Percentiles rank a stretch among this genome's conserved stretches.
Conservation (phyloP, 2,329 filamentous ascomycete species). For the Arachnopeziza araneosa region DNA sequence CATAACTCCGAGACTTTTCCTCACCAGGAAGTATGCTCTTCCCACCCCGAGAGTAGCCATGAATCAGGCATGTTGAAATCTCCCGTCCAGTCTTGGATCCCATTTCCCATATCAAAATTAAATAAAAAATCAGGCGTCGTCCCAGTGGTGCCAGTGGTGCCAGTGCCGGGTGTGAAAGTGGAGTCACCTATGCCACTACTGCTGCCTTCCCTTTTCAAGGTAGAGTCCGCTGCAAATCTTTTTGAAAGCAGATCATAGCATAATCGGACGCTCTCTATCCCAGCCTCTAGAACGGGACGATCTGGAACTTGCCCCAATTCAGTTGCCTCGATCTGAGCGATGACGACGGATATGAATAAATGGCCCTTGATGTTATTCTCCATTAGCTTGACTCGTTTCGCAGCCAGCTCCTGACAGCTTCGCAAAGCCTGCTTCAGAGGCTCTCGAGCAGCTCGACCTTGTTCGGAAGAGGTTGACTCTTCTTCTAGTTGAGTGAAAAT, state of each 20-base stretch:
- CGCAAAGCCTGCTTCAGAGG: conserved; percentile 31
- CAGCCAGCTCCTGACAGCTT: conserved; percentile 27
- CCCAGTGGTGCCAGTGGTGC: background rate
- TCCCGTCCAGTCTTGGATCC: conserved; percentile 9
- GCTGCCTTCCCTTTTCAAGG: background rate
- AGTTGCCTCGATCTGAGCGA: conserved; percentile 35
- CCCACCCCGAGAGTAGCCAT: conserved; percentile 10
- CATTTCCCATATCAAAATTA: background rate
- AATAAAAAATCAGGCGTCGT: background rate
- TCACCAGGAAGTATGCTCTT: conserved; percentile 1
- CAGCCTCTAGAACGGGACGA: background rate
- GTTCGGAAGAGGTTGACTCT: conserved; percentile 31
- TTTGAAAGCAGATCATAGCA: background rate
- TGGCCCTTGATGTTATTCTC: conserved; percentile 42
- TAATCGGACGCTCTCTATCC: background rate
- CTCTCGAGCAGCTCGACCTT: conserved; percentile 26
- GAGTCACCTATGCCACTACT: background rate
- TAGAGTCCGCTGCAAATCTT: background rate
- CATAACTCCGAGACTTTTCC: background rate
- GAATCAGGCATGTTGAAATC: conserved; percentile 15
- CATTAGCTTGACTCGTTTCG: conserved; percentile 32
- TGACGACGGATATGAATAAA: conserved; percentile 36
- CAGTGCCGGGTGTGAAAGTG: background rate
- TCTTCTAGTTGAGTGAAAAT: conserved; percentile 41
- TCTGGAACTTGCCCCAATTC: conserved; percentile 7